A percentile compares a stretch with the other conserved stretches of the same genome.
These are phyloP conservation scores for Penstemon davidsonii DNA, from an alignment of 257 asterid genomes.

Conservation along the genomic window DNA sequence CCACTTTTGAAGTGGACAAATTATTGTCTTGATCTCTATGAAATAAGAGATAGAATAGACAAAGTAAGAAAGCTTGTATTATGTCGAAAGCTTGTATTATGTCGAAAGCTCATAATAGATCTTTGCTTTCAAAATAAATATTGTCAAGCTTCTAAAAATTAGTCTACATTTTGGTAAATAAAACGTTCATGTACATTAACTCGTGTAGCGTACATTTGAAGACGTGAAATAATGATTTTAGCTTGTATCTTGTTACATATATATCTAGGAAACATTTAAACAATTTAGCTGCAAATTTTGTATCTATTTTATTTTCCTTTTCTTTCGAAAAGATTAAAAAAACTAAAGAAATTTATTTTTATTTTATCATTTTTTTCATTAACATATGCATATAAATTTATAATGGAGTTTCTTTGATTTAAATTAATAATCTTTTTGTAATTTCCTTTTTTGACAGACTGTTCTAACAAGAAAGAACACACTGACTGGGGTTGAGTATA, in stretches of 20 bases:
- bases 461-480: conserved; percentile 90
- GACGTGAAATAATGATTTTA: not conserved
- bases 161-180: not conserved
- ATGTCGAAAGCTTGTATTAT: not conserved
- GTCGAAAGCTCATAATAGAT: not conserved
- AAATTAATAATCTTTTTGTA: conserved; percentile 1
- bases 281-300: not conserved
- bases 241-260: not conserved
- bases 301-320: not conserved
- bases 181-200: conserved; percentile 5
- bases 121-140: conserved; percentile 7
- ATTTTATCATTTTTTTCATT: not conserved
- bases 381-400: not conserved
- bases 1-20: not conserved
- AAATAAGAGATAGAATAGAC: no score
- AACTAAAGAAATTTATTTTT: no score
- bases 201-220: not conserved
- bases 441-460: conserved; percentile 48
- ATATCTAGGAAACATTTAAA: not conserved
- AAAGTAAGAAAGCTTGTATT: not conserved
- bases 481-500: conserved; percentile 74
- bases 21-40: not conserved
- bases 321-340: no score
- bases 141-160: not conserved
- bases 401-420: not conserved